Evolutionary conservation across 331 rosid genomes (phyloP), one percentile per base, ranked within the genome.

Genomic region (Acacia concinna): DNA sequence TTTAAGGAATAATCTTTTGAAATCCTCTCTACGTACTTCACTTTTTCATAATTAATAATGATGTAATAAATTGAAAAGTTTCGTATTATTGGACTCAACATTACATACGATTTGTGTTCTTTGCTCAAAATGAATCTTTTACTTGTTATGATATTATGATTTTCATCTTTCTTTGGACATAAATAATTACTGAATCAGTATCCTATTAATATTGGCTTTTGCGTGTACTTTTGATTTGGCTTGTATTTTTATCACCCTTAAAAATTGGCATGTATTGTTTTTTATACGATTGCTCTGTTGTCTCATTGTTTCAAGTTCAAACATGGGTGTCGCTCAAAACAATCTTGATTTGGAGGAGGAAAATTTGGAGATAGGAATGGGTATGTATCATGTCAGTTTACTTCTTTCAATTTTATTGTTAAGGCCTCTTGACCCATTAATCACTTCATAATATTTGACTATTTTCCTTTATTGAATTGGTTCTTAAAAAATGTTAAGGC

Each of bases 321-420:
- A 59, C 74, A 87, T 93, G 99, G 99, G 90, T 46, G 79, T 81
- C 52, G 88, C 87, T 47, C 78, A 83, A 79, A 89, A 93, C 82
- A 71, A 77, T 82, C 75, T 72, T 5, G 89, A 85, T 60, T 43
- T 57, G 71, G 97, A 91, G 51, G 97, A 93, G 80, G 97, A 93
- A 32, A 82, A 84, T 37, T 86, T 96, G 87, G 98, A 96, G 92
- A 86, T 96, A 28, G 99, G 99, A 73, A 96, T 96, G 89, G 99
- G 99, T 91, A 69, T 73, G 94, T 69, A 3, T 68, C 72, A 35
- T 44, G 62, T 68, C 74, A 52, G 7, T 85, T 73, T 44, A 28
- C 43, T 35, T 59, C 17, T 81, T 10, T 5, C 59, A 21, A 21
- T 54, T 54, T 54, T 23, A 23, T 17, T 15, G 62, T 66, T 80